phyloP scores from a whole-genome alignment of 2,329 filamentous ascomycete genomes.

The Drechslerella stenobrocha region DNA sequence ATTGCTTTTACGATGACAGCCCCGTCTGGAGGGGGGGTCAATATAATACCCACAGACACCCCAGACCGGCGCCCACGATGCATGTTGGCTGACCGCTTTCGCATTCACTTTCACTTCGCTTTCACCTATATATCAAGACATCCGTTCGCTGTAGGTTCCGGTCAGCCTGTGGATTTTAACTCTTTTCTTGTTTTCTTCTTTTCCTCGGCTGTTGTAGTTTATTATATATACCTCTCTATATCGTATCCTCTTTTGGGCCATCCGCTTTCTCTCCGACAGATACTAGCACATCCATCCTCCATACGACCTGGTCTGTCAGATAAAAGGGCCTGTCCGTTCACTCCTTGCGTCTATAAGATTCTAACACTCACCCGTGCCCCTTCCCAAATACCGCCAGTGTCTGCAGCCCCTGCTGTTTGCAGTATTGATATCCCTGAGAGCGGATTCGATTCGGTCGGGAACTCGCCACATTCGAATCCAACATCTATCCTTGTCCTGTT shows the following conservation, averaged over 20 bases:
- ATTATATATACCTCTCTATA: neutral
- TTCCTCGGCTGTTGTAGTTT: conserved; percentile 9
- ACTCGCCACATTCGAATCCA: neutral
- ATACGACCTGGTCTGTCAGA: no score
- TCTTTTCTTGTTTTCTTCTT: conserved; percentile 6
- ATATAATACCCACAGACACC: neutral
- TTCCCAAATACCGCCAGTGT: neutral
- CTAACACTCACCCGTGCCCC: neutral
- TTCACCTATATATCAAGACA: neutral
- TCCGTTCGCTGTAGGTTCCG: neutral
- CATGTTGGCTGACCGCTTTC: neutral
- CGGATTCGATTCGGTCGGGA: conserved; percentile 24
- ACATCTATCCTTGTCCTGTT: neutral
- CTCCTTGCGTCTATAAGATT: conserved; percentile 8
- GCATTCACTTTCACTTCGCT: conserved; percentile 1
- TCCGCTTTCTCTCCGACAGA: no score
- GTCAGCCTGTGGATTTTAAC: neutral
- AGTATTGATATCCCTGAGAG: conserved; percentile 37
- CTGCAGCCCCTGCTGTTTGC: conserved; percentile 35
- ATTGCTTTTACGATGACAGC: no score
- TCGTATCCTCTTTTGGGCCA: conserved; percentile 7
- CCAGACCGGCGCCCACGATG: no score
- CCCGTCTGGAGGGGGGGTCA: neutral
- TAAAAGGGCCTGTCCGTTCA: conserved; percentile 1
- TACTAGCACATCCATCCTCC: neutral